A percentile compares a stretch with the other conserved stretches of the same genome.
Evolutionary conservation across 73 alveolate species (phyloP).

Genomic region (Symbiodinium pilosum): DNA sequence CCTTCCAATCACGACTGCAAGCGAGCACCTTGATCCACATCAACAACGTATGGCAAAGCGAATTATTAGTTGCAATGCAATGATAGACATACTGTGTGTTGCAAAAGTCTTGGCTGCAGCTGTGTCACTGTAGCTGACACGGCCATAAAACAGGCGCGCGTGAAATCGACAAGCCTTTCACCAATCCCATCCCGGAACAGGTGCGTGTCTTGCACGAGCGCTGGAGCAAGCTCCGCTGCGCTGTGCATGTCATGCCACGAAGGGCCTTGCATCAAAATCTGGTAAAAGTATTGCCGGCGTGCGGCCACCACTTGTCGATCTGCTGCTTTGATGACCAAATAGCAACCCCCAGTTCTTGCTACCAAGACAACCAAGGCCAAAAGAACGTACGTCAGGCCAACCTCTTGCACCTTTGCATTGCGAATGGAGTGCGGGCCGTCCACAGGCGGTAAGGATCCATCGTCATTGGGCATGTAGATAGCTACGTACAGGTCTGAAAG

Average conservation of each 20-base stretch:
- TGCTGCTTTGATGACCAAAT: slow-evolving; percentile 73
- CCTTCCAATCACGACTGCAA: slow-evolving; percentile 66
- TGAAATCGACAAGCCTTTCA: slow-evolving; percentile 70
- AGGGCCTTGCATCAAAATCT: slow-evolving; percentile 90
- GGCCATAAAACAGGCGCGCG: slow-evolving; percentile 77
- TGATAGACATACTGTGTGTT: no score
- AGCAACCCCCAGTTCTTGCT: slow-evolving; percentile 85
- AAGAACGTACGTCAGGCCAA: slow-evolving; percentile 68
- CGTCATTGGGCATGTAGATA: slow-evolving; percentile 82
- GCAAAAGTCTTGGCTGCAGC: neutral
- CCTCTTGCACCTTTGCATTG: slow-evolving; percentile 48
- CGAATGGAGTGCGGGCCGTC: slow-evolving; percentile 46
- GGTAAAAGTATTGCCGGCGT: slow-evolving; percentile 64
- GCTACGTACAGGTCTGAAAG: slow-evolving; percentile 69
- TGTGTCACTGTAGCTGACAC: slow-evolving; percentile 55
- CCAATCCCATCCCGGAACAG: slow-evolving; percentile 89
- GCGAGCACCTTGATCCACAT: slow-evolving; percentile 34
- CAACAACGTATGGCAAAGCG: neutral
- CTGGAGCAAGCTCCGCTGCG: slow-evolving; percentile 64
- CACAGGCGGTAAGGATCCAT: slow-evolving; percentile 76
- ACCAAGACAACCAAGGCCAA: slow-evolving; percentile 59
- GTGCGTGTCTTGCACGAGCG: slow-evolving; percentile 85
- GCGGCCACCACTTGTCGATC: slow-evolving; percentile 86
- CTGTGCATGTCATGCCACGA: slow-evolving; percentile 80
- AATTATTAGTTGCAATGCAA: neutral